Percentiles rank a stretch among this genome's conserved stretches.
Evolutionary conservation across 768 basidiomycete genomes (phyloP).

Genomic region (Tulasnella sp.): DNA sequence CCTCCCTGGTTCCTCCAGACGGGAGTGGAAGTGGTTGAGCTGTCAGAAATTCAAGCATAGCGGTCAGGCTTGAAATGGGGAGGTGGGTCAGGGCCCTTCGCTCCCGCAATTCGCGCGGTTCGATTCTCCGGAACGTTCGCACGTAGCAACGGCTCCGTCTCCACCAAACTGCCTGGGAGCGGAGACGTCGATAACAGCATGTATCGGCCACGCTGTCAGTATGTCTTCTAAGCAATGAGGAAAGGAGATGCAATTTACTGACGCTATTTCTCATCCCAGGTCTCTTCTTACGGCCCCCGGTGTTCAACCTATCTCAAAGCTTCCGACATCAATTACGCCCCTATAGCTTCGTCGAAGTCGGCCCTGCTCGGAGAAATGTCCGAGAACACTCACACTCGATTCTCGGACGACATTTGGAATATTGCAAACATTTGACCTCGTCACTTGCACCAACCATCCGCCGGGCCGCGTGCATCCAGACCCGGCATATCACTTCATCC

Average conservation of each 20-base stretch:
- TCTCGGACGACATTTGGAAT: neutral
- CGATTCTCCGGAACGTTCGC: neutral
- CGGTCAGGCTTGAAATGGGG: slow-evolving; percentile 5
- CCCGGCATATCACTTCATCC: neutral
- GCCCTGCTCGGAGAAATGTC: neutral
- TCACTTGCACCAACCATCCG: neutral
- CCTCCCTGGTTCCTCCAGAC: neutral
- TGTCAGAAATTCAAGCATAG: neutral
- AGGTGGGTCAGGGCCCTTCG: neutral
- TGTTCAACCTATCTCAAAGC: slow-evolving; percentile 1
- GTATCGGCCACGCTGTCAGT: slow-evolving; percentile 9
- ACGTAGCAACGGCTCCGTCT: slow-evolving; percentile 1
- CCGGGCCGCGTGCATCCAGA: neutral
- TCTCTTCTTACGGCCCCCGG: neutral
- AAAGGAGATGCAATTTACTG: neutral
- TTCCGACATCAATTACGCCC: slow-evolving; percentile 11
- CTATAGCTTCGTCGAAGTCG: neutral
- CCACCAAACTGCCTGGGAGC: neutral
- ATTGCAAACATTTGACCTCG: neutral
- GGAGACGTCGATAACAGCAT: slow-evolving; percentile 4
- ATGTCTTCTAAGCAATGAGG: neutral
- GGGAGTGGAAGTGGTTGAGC: neutral
- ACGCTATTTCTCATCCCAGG: neutral
- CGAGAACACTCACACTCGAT: neutral
- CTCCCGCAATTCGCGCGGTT: neutral